Conservation (phyloP, 768 basidiomycete genomes). For the Rhizopogon vinicolor region DNA sequence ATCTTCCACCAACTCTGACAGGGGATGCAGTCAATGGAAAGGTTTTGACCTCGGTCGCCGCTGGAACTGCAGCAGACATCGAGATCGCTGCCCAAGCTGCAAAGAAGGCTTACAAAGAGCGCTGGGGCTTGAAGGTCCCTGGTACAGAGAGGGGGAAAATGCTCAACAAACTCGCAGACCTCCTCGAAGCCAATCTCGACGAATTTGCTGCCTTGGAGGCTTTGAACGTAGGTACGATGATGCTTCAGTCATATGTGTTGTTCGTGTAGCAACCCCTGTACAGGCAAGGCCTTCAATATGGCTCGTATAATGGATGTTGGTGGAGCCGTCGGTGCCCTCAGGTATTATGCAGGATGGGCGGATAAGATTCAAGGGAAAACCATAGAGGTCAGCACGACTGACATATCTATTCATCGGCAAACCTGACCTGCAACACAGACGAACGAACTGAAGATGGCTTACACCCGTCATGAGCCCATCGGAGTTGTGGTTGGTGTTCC, state of each 20-base stretch:
- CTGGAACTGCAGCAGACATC: constrained; percentile 37
- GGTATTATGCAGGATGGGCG: constrained; percentile 48
- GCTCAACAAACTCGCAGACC: constrained; percentile 44
- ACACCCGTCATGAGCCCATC: constrained; percentile 67
- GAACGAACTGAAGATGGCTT: constrained; percentile 50
- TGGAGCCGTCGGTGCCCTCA: constrained; percentile 2
- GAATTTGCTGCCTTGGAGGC: constrained; percentile 48
- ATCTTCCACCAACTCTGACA: background rate
- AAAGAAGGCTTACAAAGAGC: constrained; percentile 31
- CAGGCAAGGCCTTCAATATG: constrained; percentile 35
- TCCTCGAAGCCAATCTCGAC: constrained; percentile 44
- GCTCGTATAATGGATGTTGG: constrained; percentile 21
- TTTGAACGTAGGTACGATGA: constrained; percentile 38
- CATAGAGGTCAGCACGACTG: constrained; percentile 9
- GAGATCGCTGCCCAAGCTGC: constrained; percentile 41
- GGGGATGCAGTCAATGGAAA: constrained; percentile 32
- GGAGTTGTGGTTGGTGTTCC: constrained; percentile 38
- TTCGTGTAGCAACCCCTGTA: background rate
- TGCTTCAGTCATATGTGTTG: background rate
- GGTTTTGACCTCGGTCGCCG: constrained; percentile 27
- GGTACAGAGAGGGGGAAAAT: constrained; percentile 35
- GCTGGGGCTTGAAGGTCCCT: constrained; percentile 51
- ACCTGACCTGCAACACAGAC: constrained; percentile 31
- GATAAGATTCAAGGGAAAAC: constrained; percentile 40
- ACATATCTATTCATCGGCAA: background rate